Conservation (phyloP, 371 early-diverging fungal species). For the Batrachochytrium dendrobatidis region DNA sequence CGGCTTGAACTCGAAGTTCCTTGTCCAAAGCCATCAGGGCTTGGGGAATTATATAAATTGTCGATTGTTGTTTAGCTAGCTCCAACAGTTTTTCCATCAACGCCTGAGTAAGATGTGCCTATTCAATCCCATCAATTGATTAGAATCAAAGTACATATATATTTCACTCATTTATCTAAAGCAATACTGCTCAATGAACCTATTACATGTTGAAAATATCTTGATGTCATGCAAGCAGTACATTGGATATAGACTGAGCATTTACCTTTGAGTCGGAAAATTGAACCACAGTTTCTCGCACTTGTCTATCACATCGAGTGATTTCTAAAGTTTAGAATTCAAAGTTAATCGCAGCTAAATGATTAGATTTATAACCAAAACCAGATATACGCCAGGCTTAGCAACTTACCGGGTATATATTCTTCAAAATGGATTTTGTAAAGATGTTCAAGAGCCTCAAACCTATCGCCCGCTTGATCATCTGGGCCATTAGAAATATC, state of each 20-base stretch:
- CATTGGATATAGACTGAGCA: conserved; percentile 3
- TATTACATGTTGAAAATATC: too few species aligned
- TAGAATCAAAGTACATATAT: not conserved
- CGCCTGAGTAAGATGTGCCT: not conserved
- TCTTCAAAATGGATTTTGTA: conserved; percentile 56
- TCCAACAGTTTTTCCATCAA: conserved; percentile 2
- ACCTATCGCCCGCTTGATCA: conserved; percentile 22
- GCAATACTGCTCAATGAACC: too few species aligned
- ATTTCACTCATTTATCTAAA: not conserved
- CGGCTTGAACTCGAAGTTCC: conserved; percentile 33
- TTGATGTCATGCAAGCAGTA: too few species aligned
- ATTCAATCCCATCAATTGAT: not conserved
- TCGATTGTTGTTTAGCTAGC: conserved; percentile 49
- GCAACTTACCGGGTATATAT: conserved; percentile 38
- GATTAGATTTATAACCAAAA: too few species aligned
- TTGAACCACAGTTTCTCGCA: conserved; percentile 29
- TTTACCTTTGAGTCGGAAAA: conserved; percentile 20
- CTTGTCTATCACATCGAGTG: conserved; percentile 18
- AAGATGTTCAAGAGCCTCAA: conserved; percentile 55
- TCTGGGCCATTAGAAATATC: conserved; percentile 8
- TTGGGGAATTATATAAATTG: conserved; percentile 37
- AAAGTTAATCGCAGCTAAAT: not conserved
- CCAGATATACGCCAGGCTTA: too few species aligned
- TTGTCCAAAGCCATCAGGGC: conserved; percentile 27
- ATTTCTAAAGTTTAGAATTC: conserved; percentile 20